Conservation (phyloP, 2,329 filamentous ascomycete species). For the Fusarium pilosicola region DNA sequence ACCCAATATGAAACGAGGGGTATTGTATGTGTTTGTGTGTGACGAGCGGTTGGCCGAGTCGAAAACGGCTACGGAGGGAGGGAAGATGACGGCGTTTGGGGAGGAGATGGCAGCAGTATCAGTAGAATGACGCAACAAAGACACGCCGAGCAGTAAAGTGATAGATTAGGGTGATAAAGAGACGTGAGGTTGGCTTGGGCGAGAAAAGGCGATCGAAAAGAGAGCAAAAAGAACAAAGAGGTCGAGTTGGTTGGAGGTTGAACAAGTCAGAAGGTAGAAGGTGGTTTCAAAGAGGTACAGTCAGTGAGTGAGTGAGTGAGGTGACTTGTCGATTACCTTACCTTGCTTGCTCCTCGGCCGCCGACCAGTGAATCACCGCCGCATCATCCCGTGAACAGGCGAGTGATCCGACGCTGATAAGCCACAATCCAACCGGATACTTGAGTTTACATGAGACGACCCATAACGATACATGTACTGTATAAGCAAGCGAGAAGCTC, state of each 20-base stretch:
- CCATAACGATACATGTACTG: conserved; percentile 15
- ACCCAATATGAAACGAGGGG: conserved; percentile 34
- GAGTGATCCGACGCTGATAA: conserved; percentile 43
- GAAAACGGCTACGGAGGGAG: conserved; percentile 10
- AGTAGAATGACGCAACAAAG: conserved; percentile 38
- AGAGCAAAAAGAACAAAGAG: conserved; percentile 2
- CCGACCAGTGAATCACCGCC: conserved; percentile 46
- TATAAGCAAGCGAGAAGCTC: not conserved
- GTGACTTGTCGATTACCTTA: conserved; percentile 37
- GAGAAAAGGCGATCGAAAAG: conserved; percentile 6
- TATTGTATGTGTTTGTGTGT: conserved; percentile 27
- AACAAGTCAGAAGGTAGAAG: conserved; percentile 25
- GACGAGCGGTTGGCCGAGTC: conserved; percentile 19
- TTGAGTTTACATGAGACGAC: conserved; percentile 18
- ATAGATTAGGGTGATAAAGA: conserved; percentile 2
- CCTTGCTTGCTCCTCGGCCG: conserved; percentile 13
- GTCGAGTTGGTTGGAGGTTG: conserved; percentile 22
- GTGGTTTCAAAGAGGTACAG: conserved; percentile 38
- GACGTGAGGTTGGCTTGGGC: conserved; percentile 3
- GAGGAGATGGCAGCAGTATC: not conserved
- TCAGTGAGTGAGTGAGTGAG: conserved; percentile 22
- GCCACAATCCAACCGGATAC: conserved; percentile 38
- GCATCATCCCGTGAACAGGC: conserved; percentile 46
- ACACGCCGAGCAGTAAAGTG: conserved; percentile 14
- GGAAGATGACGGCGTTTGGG: conserved; percentile 7